Percentiles rank a stretch among this genome's conserved stretches.
Evolutionary conservation across 139 green algal genomes (phyloP).

Genomic region (Ettlia oleoabundans): DNA sequence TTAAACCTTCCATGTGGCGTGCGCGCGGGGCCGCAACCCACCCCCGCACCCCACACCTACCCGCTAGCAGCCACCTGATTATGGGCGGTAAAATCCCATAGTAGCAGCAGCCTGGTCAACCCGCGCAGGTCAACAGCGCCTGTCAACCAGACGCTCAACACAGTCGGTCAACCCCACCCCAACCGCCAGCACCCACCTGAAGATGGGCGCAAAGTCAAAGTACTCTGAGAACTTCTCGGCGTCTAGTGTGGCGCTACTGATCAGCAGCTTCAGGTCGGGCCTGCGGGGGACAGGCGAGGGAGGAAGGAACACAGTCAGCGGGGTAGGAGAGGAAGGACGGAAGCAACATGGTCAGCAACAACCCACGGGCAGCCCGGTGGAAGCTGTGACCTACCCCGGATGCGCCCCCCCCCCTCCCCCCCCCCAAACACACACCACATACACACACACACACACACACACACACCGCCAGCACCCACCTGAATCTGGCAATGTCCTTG

Average conservation of each 20-base stretch:
- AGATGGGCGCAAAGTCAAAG: constrained; percentile 97
- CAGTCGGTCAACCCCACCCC: not conserved
- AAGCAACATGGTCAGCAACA: not conserved
- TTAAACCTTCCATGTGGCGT: too few species aligned
- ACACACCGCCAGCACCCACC: not conserved
- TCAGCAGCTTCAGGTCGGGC: constrained; percentile 97
- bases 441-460: not conserved
- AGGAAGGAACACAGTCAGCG: not conserved
- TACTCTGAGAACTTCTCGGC: constrained; percentile 95
- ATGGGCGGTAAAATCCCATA: too few species aligned
- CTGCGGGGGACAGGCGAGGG: constrained; percentile 25
- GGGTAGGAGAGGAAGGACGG: not conserved
- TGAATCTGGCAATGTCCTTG: constrained; percentile 84
- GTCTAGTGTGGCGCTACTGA: constrained; percentile 91
- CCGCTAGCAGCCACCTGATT: not conserved
- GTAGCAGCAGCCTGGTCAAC: too few species aligned
- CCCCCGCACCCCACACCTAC: not conserved
- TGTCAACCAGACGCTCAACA: not conserved
- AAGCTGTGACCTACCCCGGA: not conserved
- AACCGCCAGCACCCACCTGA: constrained; percentile 47
- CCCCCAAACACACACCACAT: not conserved
- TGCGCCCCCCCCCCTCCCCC: too few species aligned
- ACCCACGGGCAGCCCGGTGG: not conserved
- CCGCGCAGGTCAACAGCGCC: too few species aligned
- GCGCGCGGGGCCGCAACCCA: too few species aligned